These are phyloP conservation scores for Aspergillus sp. DNA, from an alignment of 2,329 filamentous ascomycete genomes.

Conservation along the genomic window DNA sequence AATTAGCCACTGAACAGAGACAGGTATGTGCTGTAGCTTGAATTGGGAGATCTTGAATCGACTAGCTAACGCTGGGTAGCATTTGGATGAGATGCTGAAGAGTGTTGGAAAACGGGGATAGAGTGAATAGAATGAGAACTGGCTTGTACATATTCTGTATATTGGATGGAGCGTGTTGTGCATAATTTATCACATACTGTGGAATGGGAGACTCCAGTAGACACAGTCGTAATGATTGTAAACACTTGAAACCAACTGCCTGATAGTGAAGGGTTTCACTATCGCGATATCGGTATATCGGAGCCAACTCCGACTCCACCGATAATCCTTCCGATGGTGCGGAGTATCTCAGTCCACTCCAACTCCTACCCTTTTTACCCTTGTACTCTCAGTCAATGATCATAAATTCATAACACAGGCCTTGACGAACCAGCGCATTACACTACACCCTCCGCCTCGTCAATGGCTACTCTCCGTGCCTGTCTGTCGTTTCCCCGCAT, in stretches of 20 bases:
- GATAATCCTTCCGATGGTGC: no score
- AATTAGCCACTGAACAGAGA: constrained; percentile 65
- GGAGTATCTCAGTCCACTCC: no score
- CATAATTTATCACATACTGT: no score
- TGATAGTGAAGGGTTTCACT: neutral
- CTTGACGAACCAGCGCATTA: no score
- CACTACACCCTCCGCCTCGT: neutral
- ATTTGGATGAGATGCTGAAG: constrained; percentile 41
- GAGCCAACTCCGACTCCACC: neutral
- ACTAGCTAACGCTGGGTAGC: constrained; percentile 25
- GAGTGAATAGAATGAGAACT: neutral
- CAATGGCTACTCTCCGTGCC: constrained; percentile 15
- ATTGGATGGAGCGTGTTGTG: no score
- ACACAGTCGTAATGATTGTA: no score
- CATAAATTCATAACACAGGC: no score
- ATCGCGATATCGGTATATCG: neutral
- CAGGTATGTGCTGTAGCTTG: constrained; percentile 30
- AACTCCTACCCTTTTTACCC: no score
- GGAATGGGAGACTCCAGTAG: no score
- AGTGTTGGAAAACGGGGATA: constrained; percentile 30
- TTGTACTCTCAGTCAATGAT: no score
- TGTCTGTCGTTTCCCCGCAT: constrained; percentile 9
- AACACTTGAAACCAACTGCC: no score
- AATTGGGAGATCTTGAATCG: neutral
- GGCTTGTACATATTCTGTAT: neutral